These are phyloP conservation scores for Sclerotinia glacialis DNA, from an alignment of 2,329 filamentous ascomycete genomes.

Conservation along the genomic window DNA sequence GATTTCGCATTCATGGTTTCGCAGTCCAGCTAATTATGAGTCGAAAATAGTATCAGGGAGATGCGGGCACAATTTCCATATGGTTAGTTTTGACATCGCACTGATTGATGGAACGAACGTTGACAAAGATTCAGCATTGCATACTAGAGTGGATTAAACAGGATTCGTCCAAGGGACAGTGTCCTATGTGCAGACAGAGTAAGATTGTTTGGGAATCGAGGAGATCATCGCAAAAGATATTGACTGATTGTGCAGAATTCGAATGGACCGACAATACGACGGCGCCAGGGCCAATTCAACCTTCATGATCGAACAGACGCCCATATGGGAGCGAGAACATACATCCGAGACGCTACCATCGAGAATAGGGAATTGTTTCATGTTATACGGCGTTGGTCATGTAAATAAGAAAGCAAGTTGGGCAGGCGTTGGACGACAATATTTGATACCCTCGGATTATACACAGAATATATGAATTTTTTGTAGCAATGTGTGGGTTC, in stretches of 20 bases:
- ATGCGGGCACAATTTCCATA: constrained; percentile 97
- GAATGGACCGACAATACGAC: constrained; percentile 20
- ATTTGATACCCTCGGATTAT: constrained; percentile 17
- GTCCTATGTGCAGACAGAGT: constrained; percentile 98
- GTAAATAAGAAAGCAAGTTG: background rate
- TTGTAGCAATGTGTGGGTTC: background rate
- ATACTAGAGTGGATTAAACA: constrained; percentile 95
- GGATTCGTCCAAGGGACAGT: constrained; percentile 87
- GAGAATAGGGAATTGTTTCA: background rate
- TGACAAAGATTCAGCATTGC: constrained; percentile 65
- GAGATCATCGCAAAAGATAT: background rate
- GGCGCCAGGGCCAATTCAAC: background rate
- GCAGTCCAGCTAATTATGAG: background rate
- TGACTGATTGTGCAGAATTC: constrained; percentile 16
- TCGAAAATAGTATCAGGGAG: constrained; percentile 74
- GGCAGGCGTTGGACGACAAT: constrained; percentile 12
- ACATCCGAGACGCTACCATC: background rate
- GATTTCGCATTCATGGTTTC: background rate
- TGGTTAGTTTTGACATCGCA: constrained; percentile 56
- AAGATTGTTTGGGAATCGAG: constrained; percentile 35
- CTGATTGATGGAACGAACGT: background rate
- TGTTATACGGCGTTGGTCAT: background rate
- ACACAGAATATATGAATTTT: constrained; percentile 2
- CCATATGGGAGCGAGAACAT: background rate
- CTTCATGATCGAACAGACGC: background rate